phyloP scores from a whole-genome alignment of 225 moss, liverwort and hornwort genomes.

The Takakia lepidozioides region DNA sequence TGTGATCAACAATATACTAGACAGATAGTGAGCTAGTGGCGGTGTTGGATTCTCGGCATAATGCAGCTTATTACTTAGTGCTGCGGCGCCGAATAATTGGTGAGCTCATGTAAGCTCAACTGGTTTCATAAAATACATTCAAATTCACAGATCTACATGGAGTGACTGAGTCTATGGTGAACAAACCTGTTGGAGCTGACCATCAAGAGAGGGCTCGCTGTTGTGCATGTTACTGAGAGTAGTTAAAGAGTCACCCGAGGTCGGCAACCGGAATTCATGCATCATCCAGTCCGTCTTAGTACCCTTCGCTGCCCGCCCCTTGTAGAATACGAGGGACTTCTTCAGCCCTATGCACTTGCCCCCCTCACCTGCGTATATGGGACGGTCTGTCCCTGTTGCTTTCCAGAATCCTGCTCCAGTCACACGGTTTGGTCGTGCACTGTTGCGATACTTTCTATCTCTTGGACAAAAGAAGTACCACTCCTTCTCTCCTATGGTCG shows the following conservation, averaged over 20 bases:
- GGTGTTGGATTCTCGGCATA: not conserved
- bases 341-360: constrained; percentile 29
- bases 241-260: constrained; percentile 3
- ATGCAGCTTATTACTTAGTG: not conserved
- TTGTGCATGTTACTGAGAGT: not conserved
- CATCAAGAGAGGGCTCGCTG: constrained; percentile 6
- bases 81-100: not conserved
- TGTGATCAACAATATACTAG: not conserved
- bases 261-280: constrained; percentile 32
- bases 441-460: constrained; percentile 34
- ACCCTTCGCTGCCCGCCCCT: constrained; percentile 29
- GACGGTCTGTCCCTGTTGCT: constrained; percentile 33
- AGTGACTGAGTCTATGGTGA: too few species aligned
- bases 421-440: constrained; percentile 30
- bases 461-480: constrained; percentile 33
- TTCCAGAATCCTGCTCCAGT: constrained; percentile 37
- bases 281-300: constrained; percentile 42
- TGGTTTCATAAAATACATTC: too few species aligned
- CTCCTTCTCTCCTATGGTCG: constrained; percentile 19
- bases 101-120: not conserved
- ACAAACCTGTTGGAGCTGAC: constrained; percentile 1
- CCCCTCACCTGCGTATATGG: constrained; percentile 7
- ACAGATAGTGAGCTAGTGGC: not conserved
- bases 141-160: too few species aligned
- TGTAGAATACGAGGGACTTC: constrained; percentile 37